Evolutionary conservation across 768 basidiomycete genomes (phyloP), one percentile per base, ranked within the genome.

Genomic region (Psilocybe subaeruginosa): DNA sequence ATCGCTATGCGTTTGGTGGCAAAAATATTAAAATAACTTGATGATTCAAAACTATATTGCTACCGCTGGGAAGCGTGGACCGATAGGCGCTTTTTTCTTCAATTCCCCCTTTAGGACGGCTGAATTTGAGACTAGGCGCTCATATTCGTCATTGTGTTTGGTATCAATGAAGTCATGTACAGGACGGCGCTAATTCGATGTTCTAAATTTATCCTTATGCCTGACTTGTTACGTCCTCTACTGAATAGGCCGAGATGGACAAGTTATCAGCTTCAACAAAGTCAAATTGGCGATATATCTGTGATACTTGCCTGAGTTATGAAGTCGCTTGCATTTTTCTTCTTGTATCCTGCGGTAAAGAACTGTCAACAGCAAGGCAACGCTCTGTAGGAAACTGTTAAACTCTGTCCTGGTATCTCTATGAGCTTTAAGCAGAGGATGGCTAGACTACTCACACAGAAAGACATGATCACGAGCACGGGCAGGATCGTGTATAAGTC

Each of bases 381-480:
- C 54, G 29, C 59, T 60, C 59, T 60, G 46, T 12, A 6, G 8
- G 9, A n/a, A 16, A 16, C 14, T 12, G 41, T 43, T 4, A 43
- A 49, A 30, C 2, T 6, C 19, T 16, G 8, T 46, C 6, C 45
- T 46, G 45, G 14, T 16, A 6, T 19, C 45, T 7, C 6, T 7
- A 5, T 16, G 45, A 16, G 0, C 6, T 19, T 23, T 23, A 23
- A 23, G 23, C 23, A 23, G 23, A 48, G 27, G 47, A 27, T 23
- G 17, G 17, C 49, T 51, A 30, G 12, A 33, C 8, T 23, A 53
- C 61, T 35, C 33, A 62, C 61, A 19, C 61, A 62, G 17, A 61
- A 43, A 1, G 66, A 62, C 63, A 67, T 64, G 27, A 67, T 64
- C 14, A 67, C 56, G 16, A 67, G 56, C 8, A 65, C 63, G 12